Percentiles rank a stretch among this genome's conserved stretches.
Evolutionary conservation across 805 yeast genomes (phyloP).

Genomic region (Diddensiella santjacobensis): DNA sequence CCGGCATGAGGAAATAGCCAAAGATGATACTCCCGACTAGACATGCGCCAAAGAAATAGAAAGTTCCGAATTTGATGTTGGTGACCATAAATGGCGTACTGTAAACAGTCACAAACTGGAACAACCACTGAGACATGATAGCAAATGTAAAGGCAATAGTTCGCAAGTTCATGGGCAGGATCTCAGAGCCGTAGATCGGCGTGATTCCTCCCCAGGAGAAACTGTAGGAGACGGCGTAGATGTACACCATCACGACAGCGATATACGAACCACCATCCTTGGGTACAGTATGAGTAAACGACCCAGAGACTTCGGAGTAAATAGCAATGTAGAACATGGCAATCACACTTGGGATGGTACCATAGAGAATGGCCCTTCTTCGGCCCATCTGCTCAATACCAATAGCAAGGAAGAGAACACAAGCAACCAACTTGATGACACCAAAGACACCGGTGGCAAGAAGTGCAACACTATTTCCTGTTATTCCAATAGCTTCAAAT

Average conservation of each 20-base stretch:
- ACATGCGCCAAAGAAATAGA: constrained; percentile 31
- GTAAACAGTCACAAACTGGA: constrained; percentile 41
- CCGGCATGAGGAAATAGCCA: constrained; percentile 38
- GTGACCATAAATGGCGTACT: constrained; percentile 27
- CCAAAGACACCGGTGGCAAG: constrained; percentile 54
- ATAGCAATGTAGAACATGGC: constrained; percentile 50
- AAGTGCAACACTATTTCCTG: constrained; percentile 42
- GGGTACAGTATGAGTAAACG: constrained; percentile 29
- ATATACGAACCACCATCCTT: constrained; percentile 25
- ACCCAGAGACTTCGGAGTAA: constrained; percentile 41
- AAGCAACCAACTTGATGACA: constrained; percentile 35
- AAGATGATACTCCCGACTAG: constrained; percentile 24
- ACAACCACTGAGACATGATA: constrained; percentile 66
- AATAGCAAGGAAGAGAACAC: constrained; percentile 42
- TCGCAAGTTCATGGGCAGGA: constrained; percentile 61
- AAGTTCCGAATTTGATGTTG: constrained; percentile 27
- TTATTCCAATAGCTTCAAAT: constrained; percentile 46
- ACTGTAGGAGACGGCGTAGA: constrained; percentile 55
- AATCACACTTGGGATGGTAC: constrained; percentile 40
- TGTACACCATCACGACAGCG: constrained; percentile 49
- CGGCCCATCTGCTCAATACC: constrained; percentile 48
- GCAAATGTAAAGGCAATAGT: constrained; percentile 61
- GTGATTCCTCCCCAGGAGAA: constrained; percentile 51
- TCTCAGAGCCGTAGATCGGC: constrained; percentile 70
- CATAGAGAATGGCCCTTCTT: constrained; percentile 39